Conservation (phyloP, 305 asterid genomes). For the Fraxinus latifolia region DNA sequence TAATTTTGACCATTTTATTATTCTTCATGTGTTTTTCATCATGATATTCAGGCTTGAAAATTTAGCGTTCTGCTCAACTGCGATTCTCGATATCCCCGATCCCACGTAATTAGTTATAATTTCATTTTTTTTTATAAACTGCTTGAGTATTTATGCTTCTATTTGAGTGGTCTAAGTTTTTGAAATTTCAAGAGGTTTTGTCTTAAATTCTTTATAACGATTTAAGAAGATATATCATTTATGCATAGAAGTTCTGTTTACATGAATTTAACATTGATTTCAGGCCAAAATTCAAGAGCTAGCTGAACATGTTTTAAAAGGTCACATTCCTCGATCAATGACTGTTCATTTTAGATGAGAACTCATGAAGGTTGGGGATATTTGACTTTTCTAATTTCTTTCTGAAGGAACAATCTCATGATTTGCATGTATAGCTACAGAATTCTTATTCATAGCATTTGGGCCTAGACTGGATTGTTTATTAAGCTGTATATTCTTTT, state of each 20-base stretch:
- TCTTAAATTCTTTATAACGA: background rate
- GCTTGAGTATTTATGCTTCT: constrained; percentile 85
- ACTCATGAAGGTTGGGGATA: constrained; percentile 74
- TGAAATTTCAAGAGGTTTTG: constrained; percentile 82
- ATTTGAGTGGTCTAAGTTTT: constrained; percentile 80
- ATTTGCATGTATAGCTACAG: background rate
- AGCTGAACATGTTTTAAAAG: constrained; percentile 92
- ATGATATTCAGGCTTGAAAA: too few species aligned
- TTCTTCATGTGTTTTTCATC: too few species aligned
- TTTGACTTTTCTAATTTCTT: constrained; percentile 10
- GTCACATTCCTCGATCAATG: constrained; percentile 85
- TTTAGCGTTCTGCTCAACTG: constrained; percentile 22
- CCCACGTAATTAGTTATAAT: background rate
- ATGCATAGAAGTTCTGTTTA: constrained; percentile 2
- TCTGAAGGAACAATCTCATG: background rate
- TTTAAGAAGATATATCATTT: constrained; percentile 2
- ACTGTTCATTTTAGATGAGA: constrained; percentile 76
- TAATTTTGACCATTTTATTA: too few species aligned
- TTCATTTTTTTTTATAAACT: constrained; percentile 29
- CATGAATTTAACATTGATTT: constrained; percentile 24
- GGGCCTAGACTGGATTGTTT: background rate
- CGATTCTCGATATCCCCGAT: background rate
- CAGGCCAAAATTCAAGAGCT: constrained; percentile 94
- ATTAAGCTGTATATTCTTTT: background rate
- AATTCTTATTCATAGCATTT: background rate